Conservation (phyloP, 495 filamentous ascomycete species). For the Penicillium nucicola region DNA sequence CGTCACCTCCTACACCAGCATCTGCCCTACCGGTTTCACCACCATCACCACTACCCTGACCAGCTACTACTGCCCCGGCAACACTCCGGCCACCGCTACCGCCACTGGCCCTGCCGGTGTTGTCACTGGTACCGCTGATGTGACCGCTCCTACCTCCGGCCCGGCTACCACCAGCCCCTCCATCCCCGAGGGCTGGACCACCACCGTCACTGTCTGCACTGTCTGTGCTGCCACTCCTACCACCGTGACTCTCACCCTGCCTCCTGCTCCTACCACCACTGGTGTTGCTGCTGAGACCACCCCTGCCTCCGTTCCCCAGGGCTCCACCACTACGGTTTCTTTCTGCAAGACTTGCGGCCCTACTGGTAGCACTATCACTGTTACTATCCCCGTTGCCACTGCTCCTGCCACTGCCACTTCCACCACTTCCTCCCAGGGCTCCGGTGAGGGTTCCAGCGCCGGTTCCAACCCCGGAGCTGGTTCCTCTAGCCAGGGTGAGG, state of each 20-base stretch:
- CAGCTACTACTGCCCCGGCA: conserved; percentile 36
- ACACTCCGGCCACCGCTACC: conserved; percentile 23
- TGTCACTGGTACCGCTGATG: conserved; percentile 16
- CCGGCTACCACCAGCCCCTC: conserved; percentile 15
- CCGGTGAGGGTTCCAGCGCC: background rate
- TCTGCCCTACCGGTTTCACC: conserved; percentile 46
- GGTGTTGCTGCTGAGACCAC: conserved; percentile 10
- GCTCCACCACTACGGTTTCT: conserved; percentile 38
- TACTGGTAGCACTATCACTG: conserved; percentile 31
- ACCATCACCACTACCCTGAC: conserved; percentile 41
- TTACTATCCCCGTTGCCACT: conserved; percentile 26
- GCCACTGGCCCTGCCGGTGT: conserved; percentile 17
- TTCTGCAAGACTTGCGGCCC: conserved; percentile 40
- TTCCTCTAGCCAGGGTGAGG: too few relatives aligned
- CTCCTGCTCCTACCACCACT: conserved; percentile 12
- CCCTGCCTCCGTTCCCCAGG: conserved; percentile 20
- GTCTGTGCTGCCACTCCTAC: conserved; percentile 39
- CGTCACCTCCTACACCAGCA: conserved; percentile 40
- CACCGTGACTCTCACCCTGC: conserved; percentile 43
- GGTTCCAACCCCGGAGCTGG: too few relatives aligned
- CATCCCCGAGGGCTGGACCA: conserved; percentile 45
- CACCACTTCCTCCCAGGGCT: background rate
- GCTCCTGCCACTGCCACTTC: conserved; percentile 8
- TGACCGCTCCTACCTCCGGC: conserved; percentile 16
- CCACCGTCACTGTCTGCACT: conserved; percentile 48